Percentiles rank a stretch among this genome's conserved stretches.
phyloP scores from a whole-genome alignment of 805 yeast species.

The Lachancea quebecensis region DNA sequence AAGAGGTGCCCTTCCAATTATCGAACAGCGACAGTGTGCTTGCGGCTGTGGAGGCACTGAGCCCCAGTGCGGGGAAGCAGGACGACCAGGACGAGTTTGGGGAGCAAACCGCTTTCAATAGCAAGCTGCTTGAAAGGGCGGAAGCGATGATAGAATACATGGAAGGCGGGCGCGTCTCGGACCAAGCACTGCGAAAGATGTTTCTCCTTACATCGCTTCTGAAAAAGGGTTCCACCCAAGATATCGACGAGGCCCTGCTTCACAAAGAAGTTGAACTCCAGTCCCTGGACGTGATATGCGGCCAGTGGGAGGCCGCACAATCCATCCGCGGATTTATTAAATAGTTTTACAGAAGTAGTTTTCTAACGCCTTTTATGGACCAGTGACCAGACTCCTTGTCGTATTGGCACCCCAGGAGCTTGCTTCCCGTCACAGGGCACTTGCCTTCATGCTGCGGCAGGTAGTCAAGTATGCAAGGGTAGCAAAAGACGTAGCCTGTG shows the following conservation, averaged over 20 bases:
- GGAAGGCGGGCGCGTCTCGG: slow-evolving; percentile 8
- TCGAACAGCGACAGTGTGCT: background rate
- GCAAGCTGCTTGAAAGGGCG: slow-evolving; percentile 12
- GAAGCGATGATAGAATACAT: slow-evolving; percentile 19
- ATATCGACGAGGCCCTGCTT: slow-evolving; percentile 21
- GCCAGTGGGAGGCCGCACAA: slow-evolving; percentile 24
- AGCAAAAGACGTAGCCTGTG: slow-evolving; percentile 87
- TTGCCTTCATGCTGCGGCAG: slow-evolving; percentile 45
- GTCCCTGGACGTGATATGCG: slow-evolving; percentile 19
- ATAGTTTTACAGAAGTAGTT: slow-evolving; percentile 51
- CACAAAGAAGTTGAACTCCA: slow-evolving; percentile 23
- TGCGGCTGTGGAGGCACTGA: background rate
- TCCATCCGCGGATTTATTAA: background rate
- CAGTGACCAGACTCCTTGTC: slow-evolving; percentile 52
- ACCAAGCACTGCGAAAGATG: slow-evolving; percentile 16
- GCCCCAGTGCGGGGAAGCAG: background rate
- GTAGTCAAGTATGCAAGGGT: slow-evolving; percentile 70
- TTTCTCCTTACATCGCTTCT: slow-evolving; percentile 19
- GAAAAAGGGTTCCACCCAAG: slow-evolving; percentile 17
- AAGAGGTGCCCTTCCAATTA: background rate
- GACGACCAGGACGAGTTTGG: background rate
- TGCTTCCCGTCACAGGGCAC: slow-evolving; percentile 79
- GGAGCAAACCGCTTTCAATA: slow-evolving; percentile 2
- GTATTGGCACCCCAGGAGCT: slow-evolving; percentile 63
- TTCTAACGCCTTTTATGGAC: slow-evolving; percentile 69